Percentiles rank a stretch among this genome's conserved stretches.
phyloP scores from a whole-genome alignment of 2,329 filamentous ascomycete genomes.

The Nectriaceae sp. region DNA sequence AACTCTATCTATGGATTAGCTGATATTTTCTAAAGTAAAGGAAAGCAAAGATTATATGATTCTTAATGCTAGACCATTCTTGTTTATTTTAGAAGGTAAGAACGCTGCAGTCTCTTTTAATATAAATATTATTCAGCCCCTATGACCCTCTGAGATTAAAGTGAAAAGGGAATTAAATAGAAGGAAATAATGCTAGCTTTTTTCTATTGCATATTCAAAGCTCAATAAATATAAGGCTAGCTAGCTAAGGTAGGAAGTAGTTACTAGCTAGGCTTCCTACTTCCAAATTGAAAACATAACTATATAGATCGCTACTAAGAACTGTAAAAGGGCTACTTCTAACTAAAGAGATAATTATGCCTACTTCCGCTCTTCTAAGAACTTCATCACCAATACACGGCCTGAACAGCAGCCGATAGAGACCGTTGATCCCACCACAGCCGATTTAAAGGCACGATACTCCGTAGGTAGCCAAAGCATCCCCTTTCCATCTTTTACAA shows the following conservation, averaged over 20 bases:
- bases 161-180: conserved; percentile 3
- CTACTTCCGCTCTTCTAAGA: conserved; percentile 8
- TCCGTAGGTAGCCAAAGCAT: conserved; percentile 16
- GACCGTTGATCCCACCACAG: conserved; percentile 6
- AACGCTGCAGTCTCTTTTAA: neutral
- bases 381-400: conserved; percentile 12
- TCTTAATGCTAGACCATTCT: conserved; percentile 2
- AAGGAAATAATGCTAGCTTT: conserved; percentile 1
- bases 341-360: conserved; percentile 6
- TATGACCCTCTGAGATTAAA: conserved; percentile 1
- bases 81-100: conserved; percentile 1
- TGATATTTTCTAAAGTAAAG: too few species aligned
- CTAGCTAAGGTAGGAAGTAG: neutral
- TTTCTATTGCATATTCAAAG: neutral
- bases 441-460: conserved; percentile 3
- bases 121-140: conserved; percentile 1
- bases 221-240: neutral
- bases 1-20: too few species aligned
- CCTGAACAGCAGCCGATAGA: conserved; percentile 11
- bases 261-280: neutral
- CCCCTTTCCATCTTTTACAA: conserved; percentile 10
- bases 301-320: neutral
- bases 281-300: neutral
- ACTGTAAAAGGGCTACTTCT: neutral
- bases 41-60: too few species aligned